A percentile compares a stretch with the other conserved stretches of the same genome.
Conservation (phyloP, 495 filamentous ascomycete species). For the Aspergillus cristatus region DNA sequence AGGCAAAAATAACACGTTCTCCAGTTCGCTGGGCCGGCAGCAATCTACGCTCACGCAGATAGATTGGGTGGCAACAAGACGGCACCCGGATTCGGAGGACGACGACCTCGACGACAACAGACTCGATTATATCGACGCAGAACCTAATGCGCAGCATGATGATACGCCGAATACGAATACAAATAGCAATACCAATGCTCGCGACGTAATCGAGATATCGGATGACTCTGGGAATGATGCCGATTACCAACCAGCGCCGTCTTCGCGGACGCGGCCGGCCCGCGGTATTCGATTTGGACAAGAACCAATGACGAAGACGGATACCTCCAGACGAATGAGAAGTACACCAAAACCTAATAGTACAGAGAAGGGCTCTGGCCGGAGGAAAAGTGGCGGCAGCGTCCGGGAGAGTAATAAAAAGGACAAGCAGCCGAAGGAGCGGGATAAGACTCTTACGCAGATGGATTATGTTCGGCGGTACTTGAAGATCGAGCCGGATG, state of each 20-base stretch:
- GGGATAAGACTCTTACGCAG: conserved; percentile 37
- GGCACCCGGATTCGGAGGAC: conserved; percentile 9
- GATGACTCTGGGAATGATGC: conserved; percentile 19
- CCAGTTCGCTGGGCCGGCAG: conserved; percentile 6
- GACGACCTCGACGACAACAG: conserved; percentile 27
- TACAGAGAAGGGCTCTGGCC: conserved; percentile 2
- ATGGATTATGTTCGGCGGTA: conserved; percentile 38
- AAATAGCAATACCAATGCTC: background rate
- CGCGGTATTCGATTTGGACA: conserved; percentile 13
- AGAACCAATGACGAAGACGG: conserved; percentile 2
- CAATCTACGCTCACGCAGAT: conserved; percentile 39
- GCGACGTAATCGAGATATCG: conserved; percentile 18
- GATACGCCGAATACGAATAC: background rate
- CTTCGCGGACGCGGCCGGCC: conserved; percentile 3
- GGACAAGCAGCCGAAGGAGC: conserved; percentile 15
- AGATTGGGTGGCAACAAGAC: conserved; percentile 26
- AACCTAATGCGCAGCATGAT: background rate
- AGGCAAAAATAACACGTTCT: conserved; percentile 13
- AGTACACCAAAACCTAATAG: background rate
- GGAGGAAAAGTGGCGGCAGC: conserved; percentile 12
- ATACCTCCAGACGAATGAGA: conserved; percentile 8
- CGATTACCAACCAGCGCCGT: conserved; percentile 17
- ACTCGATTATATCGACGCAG: conserved; percentile 22
- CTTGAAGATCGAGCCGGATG: conserved; percentile 29
- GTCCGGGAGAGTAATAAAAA: conserved; percentile 16